phyloP scores from a whole-genome alignment of 345 rosid genomes.

The Salix purpurea region DNA sequence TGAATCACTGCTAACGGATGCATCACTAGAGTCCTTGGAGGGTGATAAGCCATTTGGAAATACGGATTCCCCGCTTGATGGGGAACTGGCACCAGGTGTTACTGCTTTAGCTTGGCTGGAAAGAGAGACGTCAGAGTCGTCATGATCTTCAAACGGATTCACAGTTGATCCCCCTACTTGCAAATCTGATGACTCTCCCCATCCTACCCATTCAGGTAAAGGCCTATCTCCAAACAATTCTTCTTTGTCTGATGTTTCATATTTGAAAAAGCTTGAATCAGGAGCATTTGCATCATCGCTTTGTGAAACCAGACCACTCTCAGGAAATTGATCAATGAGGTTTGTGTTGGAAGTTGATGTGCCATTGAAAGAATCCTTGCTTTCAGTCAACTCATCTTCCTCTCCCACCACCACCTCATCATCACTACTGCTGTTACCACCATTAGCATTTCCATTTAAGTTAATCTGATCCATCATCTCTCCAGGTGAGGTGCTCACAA shows the following conservation, averaged over 20 bases:
- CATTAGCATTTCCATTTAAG: conserved; percentile 55
- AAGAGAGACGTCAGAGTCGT: conserved; percentile 32
- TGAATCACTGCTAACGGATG: conserved; percentile 34
- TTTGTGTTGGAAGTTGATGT: conserved; percentile 47
- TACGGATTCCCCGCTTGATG: conserved; percentile 34
- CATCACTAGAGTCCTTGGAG: conserved; percentile 37
- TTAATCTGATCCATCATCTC: conserved; percentile 80
- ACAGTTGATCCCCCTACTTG: conserved; percentile 49
- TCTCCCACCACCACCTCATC: conserved; percentile 91
- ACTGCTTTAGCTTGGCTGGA: conserved; percentile 30
- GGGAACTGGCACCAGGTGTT: conserved; percentile 29
- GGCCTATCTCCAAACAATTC: conserved; percentile 54
- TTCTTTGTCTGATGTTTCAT: conserved; percentile 49
- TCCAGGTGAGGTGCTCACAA: conserved; percentile 43
- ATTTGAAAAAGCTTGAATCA: conserved; percentile 46
- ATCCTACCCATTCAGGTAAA: conserved; percentile 82
- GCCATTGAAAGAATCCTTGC: conserved; percentile 37
- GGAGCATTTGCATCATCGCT: conserved; percentile 36
- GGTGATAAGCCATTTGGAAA: conserved; percentile 56
- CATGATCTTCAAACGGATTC: conserved; percentile 66
- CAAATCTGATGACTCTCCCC: conserved; percentile 66
- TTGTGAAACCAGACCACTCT: conserved; percentile 21
- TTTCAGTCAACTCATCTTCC: conserved; percentile 57
- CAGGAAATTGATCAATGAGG: conserved; percentile 30
- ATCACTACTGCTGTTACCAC: conserved; percentile 74